Evolutionary conservation across 2,329 filamentous ascomycete species (phyloP).

Genomic region (Aphanoascus verrucosus): DNA sequence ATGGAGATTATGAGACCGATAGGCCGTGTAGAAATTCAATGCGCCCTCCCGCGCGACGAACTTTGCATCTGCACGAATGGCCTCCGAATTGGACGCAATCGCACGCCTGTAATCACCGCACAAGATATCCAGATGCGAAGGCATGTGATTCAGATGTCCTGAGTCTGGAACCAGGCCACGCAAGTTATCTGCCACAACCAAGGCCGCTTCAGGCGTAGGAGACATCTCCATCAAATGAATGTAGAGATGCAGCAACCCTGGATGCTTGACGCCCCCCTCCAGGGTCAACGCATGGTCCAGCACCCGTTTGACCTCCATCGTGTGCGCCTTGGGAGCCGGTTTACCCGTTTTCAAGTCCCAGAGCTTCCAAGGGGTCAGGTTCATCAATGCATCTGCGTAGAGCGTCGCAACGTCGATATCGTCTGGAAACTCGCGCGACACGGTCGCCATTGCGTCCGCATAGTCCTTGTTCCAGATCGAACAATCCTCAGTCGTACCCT

Average conservation of each 20-base stretch:
- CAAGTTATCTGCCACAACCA: constrained; percentile 51
- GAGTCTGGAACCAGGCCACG: constrained; percentile 57
- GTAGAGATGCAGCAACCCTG: constrained; percentile 63
- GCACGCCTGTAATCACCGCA: constrained; percentile 59
- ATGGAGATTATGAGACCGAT: constrained; percentile 64
- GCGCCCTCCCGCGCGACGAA: constrained; percentile 51
- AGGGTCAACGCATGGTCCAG: constrained; percentile 49
- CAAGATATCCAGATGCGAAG: constrained; percentile 63
- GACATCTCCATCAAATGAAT: constrained; percentile 75
- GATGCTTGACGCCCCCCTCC: constrained; percentile 46
- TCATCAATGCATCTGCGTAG: constrained; percentile 56
- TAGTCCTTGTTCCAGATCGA: constrained; percentile 49
- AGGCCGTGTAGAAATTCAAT: constrained; percentile 64
- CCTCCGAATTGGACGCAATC: constrained; percentile 55
- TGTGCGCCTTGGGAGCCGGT: constrained; percentile 45
- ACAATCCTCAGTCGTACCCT: constrained; percentile 41
- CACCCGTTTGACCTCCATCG: constrained; percentile 47
- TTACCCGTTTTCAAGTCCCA: constrained; percentile 52
- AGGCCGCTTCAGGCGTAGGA: constrained; percentile 49
- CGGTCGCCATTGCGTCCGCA: constrained; percentile 49
- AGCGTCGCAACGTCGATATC: constrained; percentile 55
- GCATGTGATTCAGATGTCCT: constrained; percentile 67
- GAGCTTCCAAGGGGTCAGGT: constrained; percentile 53
- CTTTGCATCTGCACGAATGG: constrained; percentile 57
- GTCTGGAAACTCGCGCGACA: constrained; percentile 43